Evolutionary conservation across 1,284 basidiomycete genomes (phyloP).

Genomic region (Apiotrichum domesticum): DNA sequence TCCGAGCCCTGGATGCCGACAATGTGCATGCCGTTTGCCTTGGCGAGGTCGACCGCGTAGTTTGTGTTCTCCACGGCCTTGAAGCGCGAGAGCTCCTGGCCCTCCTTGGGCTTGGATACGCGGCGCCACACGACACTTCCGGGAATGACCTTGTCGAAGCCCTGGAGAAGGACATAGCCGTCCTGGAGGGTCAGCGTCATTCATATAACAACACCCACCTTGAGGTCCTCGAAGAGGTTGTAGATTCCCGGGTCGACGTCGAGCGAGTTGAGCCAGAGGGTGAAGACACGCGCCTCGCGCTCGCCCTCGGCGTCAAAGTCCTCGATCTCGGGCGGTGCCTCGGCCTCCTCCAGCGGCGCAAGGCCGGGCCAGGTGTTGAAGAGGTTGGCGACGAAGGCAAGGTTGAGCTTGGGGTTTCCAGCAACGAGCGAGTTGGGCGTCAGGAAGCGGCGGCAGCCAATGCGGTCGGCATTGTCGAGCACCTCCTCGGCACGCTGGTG

Average conservation of each 20-base stretch:
- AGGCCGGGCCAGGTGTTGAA: slow-evolving; percentile 97
- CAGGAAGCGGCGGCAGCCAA: slow-evolving; percentile 93
- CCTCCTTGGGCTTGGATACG: slow-evolving; percentile 84
- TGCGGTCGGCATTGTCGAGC: slow-evolving; percentile 84
- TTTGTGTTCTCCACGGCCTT: slow-evolving; percentile 99
- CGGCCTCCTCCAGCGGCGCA: slow-evolving; percentile 79
- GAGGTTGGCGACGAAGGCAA: slow-evolving; percentile 96
- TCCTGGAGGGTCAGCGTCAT: slow-evolving; percentile 48
- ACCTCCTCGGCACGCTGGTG: slow-evolving; percentile 82
- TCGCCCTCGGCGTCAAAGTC: slow-evolving; percentile 99
- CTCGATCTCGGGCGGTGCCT: slow-evolving; percentile 71
- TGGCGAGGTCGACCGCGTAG: slow-evolving; percentile 87
- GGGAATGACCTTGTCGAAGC: slow-evolving; percentile 91
- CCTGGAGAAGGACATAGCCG: slow-evolving; percentile 84
- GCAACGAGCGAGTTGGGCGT: slow-evolving; percentile 84
- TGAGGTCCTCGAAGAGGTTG: slow-evolving; percentile 93
- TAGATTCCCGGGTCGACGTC: slow-evolving; percentile 94
- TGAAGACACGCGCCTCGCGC: slow-evolving; percentile 94
- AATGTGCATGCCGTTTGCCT: slow-evolving; percentile 87
- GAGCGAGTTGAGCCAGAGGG: slow-evolving; percentile 93
- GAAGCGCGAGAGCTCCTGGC: slow-evolving; percentile 83
- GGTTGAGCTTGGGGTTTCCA: slow-evolving; percentile 96
- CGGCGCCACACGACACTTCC: slow-evolving; percentile 90
- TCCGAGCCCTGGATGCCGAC: slow-evolving; percentile 97
- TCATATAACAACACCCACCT: slow-evolving; percentile 47